Base-by-base conservation (phyloP, 2,329 filamentous ascomycete species). In the Colletotrichum sp. region DNA sequence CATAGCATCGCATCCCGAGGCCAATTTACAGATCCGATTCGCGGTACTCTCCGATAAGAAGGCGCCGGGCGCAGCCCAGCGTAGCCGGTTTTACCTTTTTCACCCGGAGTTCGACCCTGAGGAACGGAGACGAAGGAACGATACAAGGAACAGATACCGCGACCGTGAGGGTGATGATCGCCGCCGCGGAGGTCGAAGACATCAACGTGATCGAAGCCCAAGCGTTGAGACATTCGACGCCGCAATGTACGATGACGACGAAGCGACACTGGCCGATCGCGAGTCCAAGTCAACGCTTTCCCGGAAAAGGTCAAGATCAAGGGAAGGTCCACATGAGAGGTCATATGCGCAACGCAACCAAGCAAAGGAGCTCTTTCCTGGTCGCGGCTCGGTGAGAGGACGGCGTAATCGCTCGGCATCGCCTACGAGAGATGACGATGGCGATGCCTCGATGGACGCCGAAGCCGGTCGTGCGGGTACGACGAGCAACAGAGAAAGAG, bases 11-110 rank as follows among this genome's bases (percentile, higher is more conserved):
- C 92, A 93, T 78, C 93, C 95, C 6, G 91, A 95, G 36, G 88
- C 90, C 55, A 87, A 88, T 31, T 86, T 99, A 6, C 89, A 91
- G 72, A 87, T 98, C 55, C 92, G 97, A 63, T 89, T 94, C 74
- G 93, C 96, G 1, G 89, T 95, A 8, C 87, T 89, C 31, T 88
- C 91, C 27, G 97, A 99, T 84, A 93, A 89, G 81, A 99, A 99
- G 84, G 90, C 92, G 78, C 90, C 87, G 57, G 93, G 94, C 54
- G 96, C 97, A 2, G 91, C 95, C 13, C 90, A 93, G 65, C 90
- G 94, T 75, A 98, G 96, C 83, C 90, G 95, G 15, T 98, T 97
- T 85, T 99, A 99, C 81, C 91, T 98, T 43, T 89, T 97, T 79
- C 94, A 98, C 78, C 96, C 96, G 2, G 94, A 98, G 78, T 92